Percentiles rank a stretch among this genome's conserved stretches.
These are phyloP conservation scores for Mycena galericulata DNA, from an alignment of 768 basidiomycete species.

Conservation along the genomic window DNA sequence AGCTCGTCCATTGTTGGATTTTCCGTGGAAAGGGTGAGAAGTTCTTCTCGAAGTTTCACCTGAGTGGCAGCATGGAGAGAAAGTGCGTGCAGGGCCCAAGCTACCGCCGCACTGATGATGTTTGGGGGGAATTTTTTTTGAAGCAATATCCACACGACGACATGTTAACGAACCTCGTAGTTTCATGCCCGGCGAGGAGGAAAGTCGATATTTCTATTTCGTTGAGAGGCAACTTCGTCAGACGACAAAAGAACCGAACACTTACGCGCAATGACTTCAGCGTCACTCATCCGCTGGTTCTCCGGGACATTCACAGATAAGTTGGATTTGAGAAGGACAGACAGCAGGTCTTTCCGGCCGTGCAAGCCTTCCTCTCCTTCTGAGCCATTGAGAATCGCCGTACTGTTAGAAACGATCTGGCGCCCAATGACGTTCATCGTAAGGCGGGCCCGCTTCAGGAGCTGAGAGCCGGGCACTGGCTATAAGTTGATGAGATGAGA, in stretches of 20 bases:
- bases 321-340: constrained; percentile 63
- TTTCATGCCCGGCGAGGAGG: constrained; percentile 50
- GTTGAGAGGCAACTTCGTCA: background rate
- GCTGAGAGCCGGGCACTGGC: too few relatives aligned
- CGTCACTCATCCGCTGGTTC: constrained; percentile 56
- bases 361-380: too few relatives aligned
- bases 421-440: constrained; percentile 53
- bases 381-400: too few relatives aligned
- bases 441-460: constrained; percentile 35
- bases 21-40: constrained; percentile 48
- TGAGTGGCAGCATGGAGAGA: constrained; percentile 52
- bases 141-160: too few relatives aligned
- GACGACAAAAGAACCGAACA: background rate
- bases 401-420: too few relatives aligned
- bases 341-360: constrained; percentile 57
- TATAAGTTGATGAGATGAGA: too few relatives aligned
- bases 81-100: constrained; percentile 60
- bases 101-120: constrained; percentile 1
- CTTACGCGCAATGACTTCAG: constrained; percentile 54
- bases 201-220: constrained; percentile 52
- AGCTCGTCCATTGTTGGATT: constrained; percentile 58
- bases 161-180: constrained; percentile 13
- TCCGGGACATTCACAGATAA: constrained; percentile 60
- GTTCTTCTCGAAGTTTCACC: constrained; percentile 57
- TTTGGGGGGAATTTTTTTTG: too few relatives aligned